Evolutionary conservation across 257 asterid genomes (phyloP), one percentile per base, ranked within the genome.

Genomic region (Paulownia fortunei): DNA sequence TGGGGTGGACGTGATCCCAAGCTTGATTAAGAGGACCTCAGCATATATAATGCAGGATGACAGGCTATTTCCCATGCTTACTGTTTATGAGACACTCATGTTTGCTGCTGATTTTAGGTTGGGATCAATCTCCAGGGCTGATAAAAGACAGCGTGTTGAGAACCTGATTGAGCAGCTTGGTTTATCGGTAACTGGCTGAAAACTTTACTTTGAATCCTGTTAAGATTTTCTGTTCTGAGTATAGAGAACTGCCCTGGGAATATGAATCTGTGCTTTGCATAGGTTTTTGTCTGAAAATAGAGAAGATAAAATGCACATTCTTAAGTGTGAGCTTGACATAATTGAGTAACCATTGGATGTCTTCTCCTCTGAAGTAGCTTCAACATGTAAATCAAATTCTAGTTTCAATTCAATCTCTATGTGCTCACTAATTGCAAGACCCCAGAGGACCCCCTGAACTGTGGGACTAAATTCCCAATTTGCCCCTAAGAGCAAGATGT

Each of bases 41-140:
- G 87, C 90, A 2, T 86, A 90, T 60, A 86, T 86, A 69, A 84
- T 86, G 90, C 90, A 86, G 76, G 90, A 86, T 26, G 96, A 90
- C n/a, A 82, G 94, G 74, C 89, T 90, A 7, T 88, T 86, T 51
- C 91, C 96, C 0, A 87, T 82, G 91, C 92, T 90, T 6, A 90
- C 94, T 1, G 96, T 90, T 19, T 90, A 90, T 73, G 96, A 90
- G 60, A 90, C 96, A 0, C 87, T 90, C 21, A 90, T 90, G 94
- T 90, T 88, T 76, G 96, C 94, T 19, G 94, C 96, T 24, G 96
- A 90, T 74, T 90, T 89, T 80, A 75, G 91, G 64, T 78, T 89
- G 61, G 92, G 94, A 11, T 71, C 92, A 5, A 81, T 87, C 55
- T 73, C 96, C 15, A 80, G 73, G 51, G 63, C 65, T 0, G 92